Base-by-base conservation (phyloP, 805 yeast species). In the Candida verbasci region DNA sequence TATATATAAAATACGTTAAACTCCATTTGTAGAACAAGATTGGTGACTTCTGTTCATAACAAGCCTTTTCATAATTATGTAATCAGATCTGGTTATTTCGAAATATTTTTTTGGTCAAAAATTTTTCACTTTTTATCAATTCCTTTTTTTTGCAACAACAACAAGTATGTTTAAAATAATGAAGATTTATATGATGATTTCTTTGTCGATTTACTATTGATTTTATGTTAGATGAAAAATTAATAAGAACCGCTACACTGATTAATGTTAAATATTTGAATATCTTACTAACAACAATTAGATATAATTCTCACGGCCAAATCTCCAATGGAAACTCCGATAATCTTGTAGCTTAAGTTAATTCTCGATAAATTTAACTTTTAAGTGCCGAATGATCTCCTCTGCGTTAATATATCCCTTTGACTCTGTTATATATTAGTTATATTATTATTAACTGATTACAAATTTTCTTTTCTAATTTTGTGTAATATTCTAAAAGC, bases 191-290 rank as follows among this genome's bases (percentile, higher is more conserved):
- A 24, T 23, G 30, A 25, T 27, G 29, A 33, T 33, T 27, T 33
- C 31, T 29, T 29, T 18, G 17, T 29, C 24, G 31, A 29, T 28
- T 24, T 28, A 16, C n/a, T 17, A 28, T 28, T 28, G 31, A 29
- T 6, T 18, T 6, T 9, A 9, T n/a, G 4, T 20, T 9, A n/a
- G n/a, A 29, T 29, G 31, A 24, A 31, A 32, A 10, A 9, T 24
- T 21, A 39, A 29, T 15, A 48, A 57, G 62, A 56, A 57, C 62
- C 62, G 62, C 62, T 57, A 57, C 62, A 45, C 61, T 57, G 62
- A 57, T 18, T 7, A 10, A 6, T 11, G 23, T 12, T 11, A 18
- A 18, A 15, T 8, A 16, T 16, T 7, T 4, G 11, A n/a, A 7
- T 28, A 6, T 11, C 9, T 22, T 23, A 15, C 18, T 31, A 31